A percentile compares a stretch with the other conserved stretches of the same genome.
Conservation (phyloP, 73 alveolate genomes). For the Urostyla sp. region DNA sequence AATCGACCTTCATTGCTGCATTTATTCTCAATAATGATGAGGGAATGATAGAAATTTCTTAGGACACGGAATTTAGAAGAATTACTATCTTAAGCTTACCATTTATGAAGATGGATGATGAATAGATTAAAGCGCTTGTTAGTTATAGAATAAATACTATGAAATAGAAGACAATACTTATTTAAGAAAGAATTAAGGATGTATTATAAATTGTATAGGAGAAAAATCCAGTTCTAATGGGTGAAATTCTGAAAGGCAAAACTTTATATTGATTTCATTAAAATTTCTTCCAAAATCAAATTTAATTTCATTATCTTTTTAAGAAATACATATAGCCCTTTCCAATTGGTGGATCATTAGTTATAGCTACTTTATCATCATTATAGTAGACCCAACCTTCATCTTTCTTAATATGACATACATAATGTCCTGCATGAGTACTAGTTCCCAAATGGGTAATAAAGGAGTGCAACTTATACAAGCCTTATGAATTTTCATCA, state of each 20-base stretch:
- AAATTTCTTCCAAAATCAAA: conserved; percentile 50
- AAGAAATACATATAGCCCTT: conserved; percentile 97
- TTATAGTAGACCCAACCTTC: conserved; percentile 93
- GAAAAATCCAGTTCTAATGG: conserved; percentile 41
- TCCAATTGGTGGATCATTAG: conserved; percentile 95
- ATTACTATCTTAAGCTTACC: conserved; percentile 12
- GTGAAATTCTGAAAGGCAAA: conserved; percentile 21
- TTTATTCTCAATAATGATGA: conserved; percentile 24
- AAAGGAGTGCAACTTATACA: conserved; percentile 80
- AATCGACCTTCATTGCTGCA: conserved; percentile 12
- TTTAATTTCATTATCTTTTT: no score
- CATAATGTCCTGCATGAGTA: conserved; percentile 98
- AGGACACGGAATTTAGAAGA: conserved; percentile 43
- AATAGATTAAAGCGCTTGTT: conserved; percentile 1
- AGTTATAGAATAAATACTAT: conserved; percentile 9
- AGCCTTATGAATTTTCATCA: conserved; percentile 68
- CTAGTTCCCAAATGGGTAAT: conserved; percentile 95
- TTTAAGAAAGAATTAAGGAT: conserved; percentile 47
- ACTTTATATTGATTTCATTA: conserved; percentile 34
- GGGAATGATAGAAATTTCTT: neutral
- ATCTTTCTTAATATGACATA: conserved; percentile 88
- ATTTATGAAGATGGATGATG: conserved; percentile 30
- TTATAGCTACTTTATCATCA: conserved; percentile 96
- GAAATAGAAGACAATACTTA: conserved; percentile 18
- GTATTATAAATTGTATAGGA: conserved; percentile 32